Evolutionary conservation across 441 rosid genomes (phyloP).

Genomic region (Erodium trifolium): DNA sequence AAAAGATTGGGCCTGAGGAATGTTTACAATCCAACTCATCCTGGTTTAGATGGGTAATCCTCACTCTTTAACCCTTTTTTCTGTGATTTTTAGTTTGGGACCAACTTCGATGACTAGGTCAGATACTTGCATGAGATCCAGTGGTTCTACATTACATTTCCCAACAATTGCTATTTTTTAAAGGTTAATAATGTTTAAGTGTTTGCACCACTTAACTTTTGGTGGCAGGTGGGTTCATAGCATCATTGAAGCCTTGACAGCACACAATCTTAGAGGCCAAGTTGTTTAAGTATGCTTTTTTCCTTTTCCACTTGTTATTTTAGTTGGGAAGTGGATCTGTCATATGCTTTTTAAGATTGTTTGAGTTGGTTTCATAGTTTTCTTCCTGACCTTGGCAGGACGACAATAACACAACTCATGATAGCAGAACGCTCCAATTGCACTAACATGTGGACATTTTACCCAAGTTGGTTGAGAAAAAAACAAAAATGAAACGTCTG

Average conservation of each 20-base stretch:
- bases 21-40: constrained; percentile 63
- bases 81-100: background rate
- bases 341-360: constrained; percentile 2
- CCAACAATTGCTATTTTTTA: background rate
- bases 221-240: constrained; percentile 72
- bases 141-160: background rate
- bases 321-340: background rate
- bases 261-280: constrained; percentile 29
- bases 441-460: constrained; percentile 1
- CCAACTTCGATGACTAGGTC: background rate
- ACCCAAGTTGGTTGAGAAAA: background rate
- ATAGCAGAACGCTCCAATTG: constrained; percentile 4
- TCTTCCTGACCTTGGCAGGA: constrained; percentile 3
- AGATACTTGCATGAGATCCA: background rate
- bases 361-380: constrained; percentile 16
- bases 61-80: constrained; percentile 7
- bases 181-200: background rate
- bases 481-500: constrained; percentile 10
- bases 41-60: constrained; percentile 86
- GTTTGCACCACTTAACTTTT: constrained; percentile 9
- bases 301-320: background rate
- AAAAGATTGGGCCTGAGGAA: constrained; percentile 58
- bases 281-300: constrained; percentile 19
- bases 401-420: constrained; percentile 7
- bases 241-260: constrained; percentile 61